Evolutionary conservation across 2,329 filamentous ascomycete genomes (phyloP).

Genomic region (Venturia effusa): DNA sequence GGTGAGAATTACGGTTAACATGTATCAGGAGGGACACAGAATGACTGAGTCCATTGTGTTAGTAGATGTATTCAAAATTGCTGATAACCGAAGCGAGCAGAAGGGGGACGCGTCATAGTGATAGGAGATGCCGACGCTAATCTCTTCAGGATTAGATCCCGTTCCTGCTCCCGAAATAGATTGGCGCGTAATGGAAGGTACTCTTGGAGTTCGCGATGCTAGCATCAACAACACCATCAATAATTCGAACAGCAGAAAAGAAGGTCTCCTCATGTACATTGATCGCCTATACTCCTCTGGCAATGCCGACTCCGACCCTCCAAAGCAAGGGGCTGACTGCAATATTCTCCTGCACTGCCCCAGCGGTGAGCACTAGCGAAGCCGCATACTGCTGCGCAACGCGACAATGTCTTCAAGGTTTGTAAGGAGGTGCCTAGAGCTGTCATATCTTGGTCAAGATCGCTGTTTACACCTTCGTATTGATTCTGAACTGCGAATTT

Average conservation of each 20-base stretch:
- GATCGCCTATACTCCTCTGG: neutral
- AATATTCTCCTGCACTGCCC: neutral
- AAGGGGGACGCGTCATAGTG: too few species aligned
- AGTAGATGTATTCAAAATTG: too few species aligned
- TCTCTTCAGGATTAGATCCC: too few species aligned
- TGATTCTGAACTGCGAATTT: neutral
- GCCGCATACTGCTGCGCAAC: slow-evolving; percentile 9
- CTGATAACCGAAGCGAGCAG: too few species aligned
- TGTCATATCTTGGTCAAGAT: neutral
- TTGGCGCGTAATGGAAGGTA: too few species aligned
- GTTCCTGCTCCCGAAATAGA: too few species aligned
- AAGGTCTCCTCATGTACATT: neutral
- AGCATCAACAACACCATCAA: slow-evolving; percentile 7
- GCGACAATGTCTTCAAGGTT: neutral
- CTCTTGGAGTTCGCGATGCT: neutral
- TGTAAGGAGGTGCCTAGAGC: neutral
- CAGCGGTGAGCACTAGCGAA: slow-evolving; percentile 8
- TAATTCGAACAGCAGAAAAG: neutral
- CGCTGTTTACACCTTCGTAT: neutral
- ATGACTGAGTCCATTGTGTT: too few species aligned
- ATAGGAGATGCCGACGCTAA: too few species aligned
- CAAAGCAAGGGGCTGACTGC: neutral
- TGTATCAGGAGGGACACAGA: too few species aligned
- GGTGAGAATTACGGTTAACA: too few species aligned
- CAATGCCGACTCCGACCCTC: neutral